Conservation (phyloP, 805 yeast genomes). For the Schizosaccharomyces cryophilus region DNA sequence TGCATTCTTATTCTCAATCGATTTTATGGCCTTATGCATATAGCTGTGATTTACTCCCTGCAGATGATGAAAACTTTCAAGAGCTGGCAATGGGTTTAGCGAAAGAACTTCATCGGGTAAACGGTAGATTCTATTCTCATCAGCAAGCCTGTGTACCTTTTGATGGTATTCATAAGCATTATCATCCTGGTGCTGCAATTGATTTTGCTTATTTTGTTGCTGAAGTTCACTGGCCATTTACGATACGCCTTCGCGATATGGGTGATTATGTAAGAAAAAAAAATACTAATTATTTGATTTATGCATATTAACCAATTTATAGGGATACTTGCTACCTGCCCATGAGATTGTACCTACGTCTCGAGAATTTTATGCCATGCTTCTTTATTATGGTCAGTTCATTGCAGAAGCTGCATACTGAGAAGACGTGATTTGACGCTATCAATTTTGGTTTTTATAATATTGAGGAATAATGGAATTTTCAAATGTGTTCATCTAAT, state of each 20-base stretch:
- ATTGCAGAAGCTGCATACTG: background rate
- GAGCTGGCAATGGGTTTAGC: constrained; percentile 64
- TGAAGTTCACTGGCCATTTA: constrained; percentile 13
- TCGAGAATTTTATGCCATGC: constrained; percentile 19
- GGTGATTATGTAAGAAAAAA: constrained; percentile 27
- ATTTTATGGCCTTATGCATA: constrained; percentile 62
- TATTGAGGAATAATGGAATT: too few species aligned
- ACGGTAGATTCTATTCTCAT: constrained; percentile 45
- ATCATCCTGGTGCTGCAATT: background rate
- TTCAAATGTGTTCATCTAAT: too few species aligned
- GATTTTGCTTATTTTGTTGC: background rate
- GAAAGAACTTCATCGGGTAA: constrained; percentile 38
- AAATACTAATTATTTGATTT: too few species aligned
- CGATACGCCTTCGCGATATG: constrained; percentile 54
- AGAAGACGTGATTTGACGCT: too few species aligned
- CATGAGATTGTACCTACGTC: constrained; percentile 55
- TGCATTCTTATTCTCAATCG: constrained; percentile 70
- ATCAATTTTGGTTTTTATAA: too few species aligned
- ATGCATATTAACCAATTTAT: too few species aligned
- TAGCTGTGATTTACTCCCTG: constrained; percentile 45
- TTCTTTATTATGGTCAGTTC: background rate
- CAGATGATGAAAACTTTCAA: constrained; percentile 57
- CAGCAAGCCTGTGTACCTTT: constrained; percentile 58
- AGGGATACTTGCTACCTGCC: constrained; percentile 21
- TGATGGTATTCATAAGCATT: constrained; percentile 44